Conservation (phyloP, 257 asterid species). For the Leptodermis oblonga region DNA sequence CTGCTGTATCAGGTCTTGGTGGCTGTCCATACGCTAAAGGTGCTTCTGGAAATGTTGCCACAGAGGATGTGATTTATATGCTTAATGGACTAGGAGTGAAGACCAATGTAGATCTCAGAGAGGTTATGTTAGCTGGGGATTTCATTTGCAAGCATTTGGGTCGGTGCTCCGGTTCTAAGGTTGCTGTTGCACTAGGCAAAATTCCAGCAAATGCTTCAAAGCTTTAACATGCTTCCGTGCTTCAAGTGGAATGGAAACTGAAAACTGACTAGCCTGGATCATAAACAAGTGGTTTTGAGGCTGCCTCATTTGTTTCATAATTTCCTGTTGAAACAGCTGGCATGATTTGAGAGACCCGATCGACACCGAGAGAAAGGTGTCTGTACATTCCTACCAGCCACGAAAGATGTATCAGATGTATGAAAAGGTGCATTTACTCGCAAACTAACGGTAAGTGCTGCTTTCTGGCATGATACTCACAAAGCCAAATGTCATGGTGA, state of each 20-base stretch:
- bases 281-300: neutral
- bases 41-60: conserved; percentile 93
- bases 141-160: conserved; percentile 70
- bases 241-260: neutral
- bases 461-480: too few relatives aligned
- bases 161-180: conserved; percentile 75
- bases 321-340: neutral
- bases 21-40: conserved; percentile 99
- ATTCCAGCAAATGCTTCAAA: conserved; percentile 51
- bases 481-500: too few relatives aligned
- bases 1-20: conserved; percentile 89
- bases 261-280: neutral
- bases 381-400: neutral
- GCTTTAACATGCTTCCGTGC: conserved; percentile 41
- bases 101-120: conserved; percentile 67
- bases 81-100: conserved; percentile 76
- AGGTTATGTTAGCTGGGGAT: conserved; percentile 76
- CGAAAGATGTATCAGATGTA: neutral
- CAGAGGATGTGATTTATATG: conserved; percentile 95
- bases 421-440: neutral
- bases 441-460: neutral
- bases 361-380: neutral
- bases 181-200: conserved; percentile 63
- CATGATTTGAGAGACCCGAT: neutral
- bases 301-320: neutral